Evolutionary conservation across 106 monocot genomes (phyloP), one percentile per base, ranked within the genome.

Genomic region (Allium fistulosum): DNA sequence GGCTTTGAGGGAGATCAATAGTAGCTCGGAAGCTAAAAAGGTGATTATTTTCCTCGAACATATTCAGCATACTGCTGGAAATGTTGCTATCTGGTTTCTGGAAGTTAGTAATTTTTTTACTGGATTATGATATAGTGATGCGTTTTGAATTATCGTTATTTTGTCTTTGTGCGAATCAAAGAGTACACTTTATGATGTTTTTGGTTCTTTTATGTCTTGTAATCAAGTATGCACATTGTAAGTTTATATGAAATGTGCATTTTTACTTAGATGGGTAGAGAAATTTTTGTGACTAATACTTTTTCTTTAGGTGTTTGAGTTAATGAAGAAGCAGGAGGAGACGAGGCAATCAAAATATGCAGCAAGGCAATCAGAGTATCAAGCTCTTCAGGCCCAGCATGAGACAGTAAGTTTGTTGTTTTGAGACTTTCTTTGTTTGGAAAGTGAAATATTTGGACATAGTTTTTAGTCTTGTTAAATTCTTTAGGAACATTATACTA

Each of bases 321-420:
- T 86, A 62, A 78, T 97, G 80, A 88, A 14, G 78, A 84, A 92
- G 78, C 92, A 89, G 72, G 92, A 97, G 67, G 86, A 97, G 67
- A 92, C 88, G 7, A 81, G 84, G 76, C 86, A 82, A 71, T 53
- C 59, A 7, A 86, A 97, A 57, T 37, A 83, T 50, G 67, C 67
- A 4, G 70, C 75, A 11, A 89, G 87, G 80, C 88, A 87, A 71
- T 50, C 82, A 0, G 89, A 97, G 80, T 87, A 78, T 48, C 78
- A 84, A 71, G 84, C 84, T 11, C 15, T 89, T 13, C 84, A 84
- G 65, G 73, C 96, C 26, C 88, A 89, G 75, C 74, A 84, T 73
- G 96, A 92, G 63, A 86, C 84, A 6, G 96, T 97, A 76, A 78
- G 82, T 49, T 68, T 68, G 16, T 14, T 47, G 26, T 57, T 26